Percentiles rank a stretch among this genome's conserved stretches.
Evolutionary conservation across 2,329 filamentous ascomycete species (phyloP).

Genomic region (Herpotrichia juniperi): DNA sequence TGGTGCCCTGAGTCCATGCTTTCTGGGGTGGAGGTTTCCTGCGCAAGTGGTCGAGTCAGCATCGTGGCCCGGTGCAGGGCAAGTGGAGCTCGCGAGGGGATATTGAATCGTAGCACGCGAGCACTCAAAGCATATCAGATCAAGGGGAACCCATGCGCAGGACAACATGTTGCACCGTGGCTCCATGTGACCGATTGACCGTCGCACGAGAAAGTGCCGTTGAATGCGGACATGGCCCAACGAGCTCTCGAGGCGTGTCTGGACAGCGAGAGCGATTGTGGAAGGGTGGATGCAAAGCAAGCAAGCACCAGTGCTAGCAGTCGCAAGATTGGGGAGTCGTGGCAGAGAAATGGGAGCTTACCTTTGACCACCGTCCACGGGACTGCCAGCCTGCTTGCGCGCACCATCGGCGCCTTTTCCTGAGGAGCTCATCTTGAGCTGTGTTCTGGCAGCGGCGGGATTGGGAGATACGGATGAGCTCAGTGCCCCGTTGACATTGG

Average conservation of each 20-base stretch:
- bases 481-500: conserved; percentile 40
- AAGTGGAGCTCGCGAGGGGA: conserved; percentile 8
- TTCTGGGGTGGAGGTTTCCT: conserved; percentile 61
- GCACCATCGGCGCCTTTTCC: conserved; percentile 58
- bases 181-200: conserved; percentile 39
- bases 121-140: conserved; percentile 8
- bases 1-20: conserved; percentile 66
- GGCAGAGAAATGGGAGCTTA: conserved; percentile 43
- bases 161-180: conserved; percentile 34
- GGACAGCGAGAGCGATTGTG: conserved; percentile 4
- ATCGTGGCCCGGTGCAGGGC: conserved; percentile 17
- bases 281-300: background rate
- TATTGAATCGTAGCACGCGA: conserved; percentile 7
- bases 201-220: conserved; percentile 36
- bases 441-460: conserved; percentile 47
- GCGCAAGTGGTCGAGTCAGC: conserved; percentile 28
- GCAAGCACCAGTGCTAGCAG: conserved; percentile 1
- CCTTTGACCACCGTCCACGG: conserved; percentile 61
- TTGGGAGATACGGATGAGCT: conserved; percentile 45
- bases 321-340: background rate
- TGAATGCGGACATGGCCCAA: conserved; percentile 22
- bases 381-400: conserved; percentile 63
- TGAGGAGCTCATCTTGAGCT: conserved; percentile 57
- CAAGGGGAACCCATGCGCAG: conserved; percentile 14
- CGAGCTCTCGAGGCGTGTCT: conserved; percentile 27